Conservation (phyloP, 2,329 filamentous ascomycete species). For the Colletotrichum sp. region DNA sequence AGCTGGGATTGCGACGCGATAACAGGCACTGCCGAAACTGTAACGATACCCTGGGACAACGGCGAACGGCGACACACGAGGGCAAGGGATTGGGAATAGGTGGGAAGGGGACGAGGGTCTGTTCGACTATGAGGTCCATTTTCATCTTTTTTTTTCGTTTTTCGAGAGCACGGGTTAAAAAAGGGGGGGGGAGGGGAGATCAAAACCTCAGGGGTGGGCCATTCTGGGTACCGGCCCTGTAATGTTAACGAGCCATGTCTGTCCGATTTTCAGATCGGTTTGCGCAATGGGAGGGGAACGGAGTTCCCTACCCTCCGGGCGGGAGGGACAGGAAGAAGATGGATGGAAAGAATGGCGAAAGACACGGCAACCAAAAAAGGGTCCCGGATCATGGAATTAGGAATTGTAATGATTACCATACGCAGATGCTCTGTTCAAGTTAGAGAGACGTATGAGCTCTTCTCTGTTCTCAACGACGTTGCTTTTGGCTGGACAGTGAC, state of each 20-base stretch:
- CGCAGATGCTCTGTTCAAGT: not conserved
- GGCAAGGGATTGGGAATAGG: not conserved
- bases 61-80: constrained; percentile 14
- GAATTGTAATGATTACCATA: constrained; percentile 9
- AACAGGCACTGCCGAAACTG: not conserved
- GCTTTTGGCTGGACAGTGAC: not conserved
- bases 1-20: constrained; percentile 1
- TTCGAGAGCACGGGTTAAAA: constrained; percentile 2
- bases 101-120: constrained; percentile 1
- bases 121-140: constrained; percentile 15
- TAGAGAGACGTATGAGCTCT: not conserved
- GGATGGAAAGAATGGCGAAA: not conserved
- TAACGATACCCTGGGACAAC: constrained; percentile 20
- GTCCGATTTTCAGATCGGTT: constrained; percentile 16
- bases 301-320: not conserved
- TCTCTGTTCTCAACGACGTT: not conserved
- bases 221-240: constrained; percentile 19
- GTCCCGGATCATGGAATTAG: constrained; percentile 10
- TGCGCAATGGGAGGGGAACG: not conserved
- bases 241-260: constrained; percentile 18
- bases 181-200: not conserved
- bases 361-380: constrained; percentile 10
- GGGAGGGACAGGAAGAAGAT: not conserved
- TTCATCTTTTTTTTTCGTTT: not conserved
- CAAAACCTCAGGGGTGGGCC: constrained; percentile 11